Evolutionary conservation across 805 yeast genomes (phyloP).

Genomic region (Pichia cephalocereana): DNA sequence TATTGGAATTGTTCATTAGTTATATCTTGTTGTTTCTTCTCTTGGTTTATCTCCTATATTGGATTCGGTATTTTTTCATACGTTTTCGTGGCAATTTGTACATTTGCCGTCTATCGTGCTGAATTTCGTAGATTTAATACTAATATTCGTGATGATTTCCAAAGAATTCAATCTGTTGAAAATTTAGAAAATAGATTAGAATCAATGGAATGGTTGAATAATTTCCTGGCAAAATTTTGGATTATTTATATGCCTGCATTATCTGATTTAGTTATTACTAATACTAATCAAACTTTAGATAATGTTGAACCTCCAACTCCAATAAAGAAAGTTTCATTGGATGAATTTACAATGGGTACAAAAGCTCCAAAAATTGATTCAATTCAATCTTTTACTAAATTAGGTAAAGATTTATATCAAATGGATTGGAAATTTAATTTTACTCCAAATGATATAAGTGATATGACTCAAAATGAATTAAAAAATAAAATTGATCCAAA

Average conservation of each 20-base stretch:
- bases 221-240: conserved; percentile 75
- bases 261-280: conserved; percentile 62
- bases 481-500: conserved; percentile 67
- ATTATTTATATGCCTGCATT: conserved; percentile 82
- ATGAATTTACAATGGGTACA: conserved; percentile 72
- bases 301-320: conserved; percentile 79
- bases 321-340: conserved; percentile 62
- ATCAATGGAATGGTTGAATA: conserved; percentile 75
- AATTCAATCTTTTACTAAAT: conserved; percentile 63
- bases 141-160: conserved; percentile 68
- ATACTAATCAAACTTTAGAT: conserved; percentile 57
- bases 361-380: conserved; percentile 71
- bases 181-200: conserved; percentile 55
- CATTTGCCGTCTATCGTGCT: conserved; percentile 58
- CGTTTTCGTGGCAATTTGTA: conserved; percentile 46
- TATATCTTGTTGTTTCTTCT: conserved; percentile 61
- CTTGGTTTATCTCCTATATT: conserved; percentile 56
- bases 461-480: conserved; percentile 71
- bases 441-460: conserved; percentile 74
- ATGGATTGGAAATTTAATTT: conserved; percentile 82
- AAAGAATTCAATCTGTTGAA: conserved; percentile 54
- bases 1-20: conserved; percentile 59
- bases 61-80: conserved; percentile 61
- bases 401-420: conserved; percentile 58
- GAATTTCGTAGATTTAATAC: conserved; percentile 72